Evolutionary conservation across 164 flowering plant genomes (phyloP).

Genomic region (Platanus orientalis): DNA sequence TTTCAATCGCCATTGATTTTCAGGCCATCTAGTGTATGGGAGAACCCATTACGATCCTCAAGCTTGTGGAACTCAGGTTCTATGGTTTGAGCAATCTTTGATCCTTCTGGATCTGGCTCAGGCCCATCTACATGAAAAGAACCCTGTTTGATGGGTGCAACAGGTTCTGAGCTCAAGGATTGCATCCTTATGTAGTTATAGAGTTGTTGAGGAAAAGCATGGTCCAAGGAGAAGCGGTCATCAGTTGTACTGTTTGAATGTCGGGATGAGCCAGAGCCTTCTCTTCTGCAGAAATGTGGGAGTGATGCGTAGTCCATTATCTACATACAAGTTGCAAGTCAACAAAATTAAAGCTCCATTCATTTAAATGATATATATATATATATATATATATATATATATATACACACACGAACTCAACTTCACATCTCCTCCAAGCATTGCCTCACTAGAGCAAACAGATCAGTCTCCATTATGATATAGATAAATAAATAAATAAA

Average conservation of each 20-base stretch:
- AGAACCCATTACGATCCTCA: conserved; percentile 28
- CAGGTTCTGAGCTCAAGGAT: conserved; percentile 17
- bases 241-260: conserved; percentile 25
- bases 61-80: conserved; percentile 61
- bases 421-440: too few species aligned
- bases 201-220: conserved; percentile 72
- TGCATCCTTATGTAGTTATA: conserved; percentile 68
- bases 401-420: too few species aligned
- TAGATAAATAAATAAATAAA: too few species aligned
- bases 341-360: too few species aligned
- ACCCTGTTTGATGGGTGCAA: conserved; percentile 48
- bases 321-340: too few species aligned
- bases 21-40: conserved; percentile 22
- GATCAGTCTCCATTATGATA: too few species aligned
- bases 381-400: too few species aligned
- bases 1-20: conserved; percentile 21
- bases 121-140: conserved; percentile 75
- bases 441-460: too few species aligned
- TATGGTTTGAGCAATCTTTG: conserved; percentile 51
- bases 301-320: too few species aligned
- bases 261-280: conserved; percentile 71
- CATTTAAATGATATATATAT: too few species aligned
- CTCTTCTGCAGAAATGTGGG: too few species aligned
- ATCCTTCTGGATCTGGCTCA: conserved; percentile 44
- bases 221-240: conserved; percentile 67